phyloP scores from a whole-genome alignment of 345 rosid genomes.

The Cardiospermum halicacabum region DNA sequence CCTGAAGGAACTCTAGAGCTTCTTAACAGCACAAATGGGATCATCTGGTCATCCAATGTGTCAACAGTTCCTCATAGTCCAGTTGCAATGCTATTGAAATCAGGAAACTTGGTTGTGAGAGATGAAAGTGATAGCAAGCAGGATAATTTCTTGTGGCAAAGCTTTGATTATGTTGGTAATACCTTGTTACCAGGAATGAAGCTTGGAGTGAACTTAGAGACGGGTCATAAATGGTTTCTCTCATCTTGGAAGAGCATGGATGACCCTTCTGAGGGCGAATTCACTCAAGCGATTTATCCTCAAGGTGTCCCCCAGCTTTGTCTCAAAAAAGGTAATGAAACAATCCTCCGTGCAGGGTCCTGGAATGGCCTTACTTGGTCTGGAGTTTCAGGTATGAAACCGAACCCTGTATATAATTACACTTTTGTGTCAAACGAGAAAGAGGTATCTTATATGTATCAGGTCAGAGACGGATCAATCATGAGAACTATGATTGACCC shows the following conservation, averaged over 20 bases:
- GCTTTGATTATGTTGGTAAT: conserved; percentile 26
- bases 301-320: conserved; percentile 17
- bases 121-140: conserved; percentile 2
- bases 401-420: not conserved
- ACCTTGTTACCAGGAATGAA: conserved; percentile 22
- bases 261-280: conserved; percentile 24
- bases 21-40: conserved; percentile 1
- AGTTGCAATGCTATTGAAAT: conserved; percentile 18
- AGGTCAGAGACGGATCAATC: not conserved
- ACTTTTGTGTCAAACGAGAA: not conserved
- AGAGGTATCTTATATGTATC: not conserved
- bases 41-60: conserved; percentile 18
- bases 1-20: conserved; percentile 17
- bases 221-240: conserved; percentile 11
- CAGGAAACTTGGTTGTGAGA: conserved; percentile 24
- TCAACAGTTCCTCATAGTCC: conserved; percentile 5
- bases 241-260: conserved; percentile 20
- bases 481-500: conserved; percentile 6
- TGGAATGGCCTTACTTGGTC: conserved; percentile 21
- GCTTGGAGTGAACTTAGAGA: conserved; percentile 9
- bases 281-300: conserved; percentile 11
- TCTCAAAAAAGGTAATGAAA: not conserved
- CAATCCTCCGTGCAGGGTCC: conserved; percentile 2
- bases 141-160: conserved; percentile 18
- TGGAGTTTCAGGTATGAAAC: not conserved